phyloP scores from a whole-genome alignment of 768 basidiomycete genomes.

The Psilocybe cyanescens region DNA sequence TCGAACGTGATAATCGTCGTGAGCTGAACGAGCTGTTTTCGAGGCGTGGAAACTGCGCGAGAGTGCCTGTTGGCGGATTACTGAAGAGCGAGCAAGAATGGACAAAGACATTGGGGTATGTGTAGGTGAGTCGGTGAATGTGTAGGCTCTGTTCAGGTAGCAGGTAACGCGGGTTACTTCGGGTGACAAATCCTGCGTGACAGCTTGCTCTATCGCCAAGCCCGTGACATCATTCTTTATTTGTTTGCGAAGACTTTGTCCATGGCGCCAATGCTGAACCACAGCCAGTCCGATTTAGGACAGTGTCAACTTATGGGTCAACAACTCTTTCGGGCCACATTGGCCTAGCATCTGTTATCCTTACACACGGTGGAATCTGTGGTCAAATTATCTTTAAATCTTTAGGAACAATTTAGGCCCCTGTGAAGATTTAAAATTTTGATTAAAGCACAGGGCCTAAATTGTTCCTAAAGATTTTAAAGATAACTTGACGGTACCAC shows the following conservation, averaged over 20 bases:
- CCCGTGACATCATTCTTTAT: neutral
- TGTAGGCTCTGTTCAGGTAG: neutral
- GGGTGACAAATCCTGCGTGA: conserved; percentile 12
- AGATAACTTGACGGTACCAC: too few species aligned
- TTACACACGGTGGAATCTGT: too few species aligned
- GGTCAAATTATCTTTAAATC: too few species aligned
- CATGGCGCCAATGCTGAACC: neutral
- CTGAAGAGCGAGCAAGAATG: conserved; percentile 44
- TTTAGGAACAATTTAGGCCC: too few species aligned
- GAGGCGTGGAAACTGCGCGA: conserved; percentile 43
- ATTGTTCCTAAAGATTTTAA: too few species aligned
- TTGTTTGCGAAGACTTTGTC: neutral
- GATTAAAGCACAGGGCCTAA: too few species aligned
- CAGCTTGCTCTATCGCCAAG: neutral
- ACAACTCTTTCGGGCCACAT: too few species aligned
- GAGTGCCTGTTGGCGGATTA: conserved; percentile 40
- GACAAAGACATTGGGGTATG: conserved; percentile 39
- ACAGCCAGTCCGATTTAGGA: too few species aligned
- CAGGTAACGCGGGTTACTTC: conserved; percentile 17
- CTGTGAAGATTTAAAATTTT: too few species aligned
- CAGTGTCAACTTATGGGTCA: too few species aligned
- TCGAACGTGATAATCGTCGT: conserved; percentile 63
- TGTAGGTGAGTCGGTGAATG: neutral
- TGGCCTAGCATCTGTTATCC: too few species aligned
- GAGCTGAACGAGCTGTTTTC: conserved; percentile 46